Conservation (phyloP, 108 stramenopile species). For the Nitzschia putrida region DNA sequence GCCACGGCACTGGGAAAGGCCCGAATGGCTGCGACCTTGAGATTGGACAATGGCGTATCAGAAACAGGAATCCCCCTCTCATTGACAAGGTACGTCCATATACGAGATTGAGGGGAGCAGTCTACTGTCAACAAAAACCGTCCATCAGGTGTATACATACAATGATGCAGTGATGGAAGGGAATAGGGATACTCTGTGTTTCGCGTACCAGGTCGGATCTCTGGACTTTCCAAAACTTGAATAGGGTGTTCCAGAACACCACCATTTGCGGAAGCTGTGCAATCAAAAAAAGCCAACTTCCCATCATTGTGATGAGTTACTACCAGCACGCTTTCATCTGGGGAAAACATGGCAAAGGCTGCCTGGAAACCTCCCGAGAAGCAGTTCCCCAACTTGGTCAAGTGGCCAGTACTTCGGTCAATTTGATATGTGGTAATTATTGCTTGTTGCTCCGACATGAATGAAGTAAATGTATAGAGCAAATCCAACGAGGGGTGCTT, state of each 20-base stretch:
- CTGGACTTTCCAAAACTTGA: slow-evolving; percentile 18
- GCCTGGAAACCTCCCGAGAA: slow-evolving; percentile 20
- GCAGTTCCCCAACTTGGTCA: slow-evolving; percentile 19
- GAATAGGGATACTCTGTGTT: slow-evolving; percentile 13
- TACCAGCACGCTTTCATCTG: slow-evolving; percentile 1
- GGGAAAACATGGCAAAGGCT: slow-evolving; percentile 27
- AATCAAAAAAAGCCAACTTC: slow-evolving; percentile 30
- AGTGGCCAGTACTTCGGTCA: neutral
- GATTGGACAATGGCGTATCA: slow-evolving; percentile 8
- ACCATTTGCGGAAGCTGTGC: slow-evolving; percentile 13
- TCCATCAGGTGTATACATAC: slow-evolving; percentile 23
- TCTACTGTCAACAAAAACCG: slow-evolving; percentile 24
- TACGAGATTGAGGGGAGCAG: slow-evolving; percentile 23
- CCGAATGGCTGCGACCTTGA: slow-evolving; percentile 12
- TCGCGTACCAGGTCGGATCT: slow-evolving; percentile 24
- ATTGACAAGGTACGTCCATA: slow-evolving; percentile 31
- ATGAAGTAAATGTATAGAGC: slow-evolving; percentile 27
- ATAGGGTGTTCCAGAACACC: slow-evolving; percentile 6
- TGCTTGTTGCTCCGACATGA: slow-evolving; percentile 2
- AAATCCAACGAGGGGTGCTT: slow-evolving; percentile 29
- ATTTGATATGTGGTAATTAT: slow-evolving; percentile 32
- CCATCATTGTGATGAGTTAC: slow-evolving; percentile 33
- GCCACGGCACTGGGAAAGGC: slow-evolving; percentile 9
- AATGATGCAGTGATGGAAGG: slow-evolving; percentile 31
- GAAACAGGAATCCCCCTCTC: slow-evolving; percentile 17